Conservation (phyloP, 1,284 basidiomycete species). For the Apiotrichum porosum region DNA sequence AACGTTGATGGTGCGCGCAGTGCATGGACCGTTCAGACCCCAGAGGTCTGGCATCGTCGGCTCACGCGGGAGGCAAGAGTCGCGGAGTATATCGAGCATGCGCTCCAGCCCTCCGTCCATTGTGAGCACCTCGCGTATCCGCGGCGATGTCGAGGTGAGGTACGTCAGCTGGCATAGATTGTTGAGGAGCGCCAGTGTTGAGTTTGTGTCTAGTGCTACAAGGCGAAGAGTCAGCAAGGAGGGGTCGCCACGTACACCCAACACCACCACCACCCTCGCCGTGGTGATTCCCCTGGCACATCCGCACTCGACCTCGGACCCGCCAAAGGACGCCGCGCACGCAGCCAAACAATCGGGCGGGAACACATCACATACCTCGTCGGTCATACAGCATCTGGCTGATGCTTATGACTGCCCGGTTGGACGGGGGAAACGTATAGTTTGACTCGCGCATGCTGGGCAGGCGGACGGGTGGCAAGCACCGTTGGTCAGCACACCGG, state of each 20-base stretch:
- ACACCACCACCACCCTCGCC: too few relatives aligned
- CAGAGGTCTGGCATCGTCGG: slow-evolving; percentile 44
- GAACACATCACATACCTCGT: slow-evolving; percentile 82
- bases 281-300: not conserved
- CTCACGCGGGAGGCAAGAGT: slow-evolving; percentile 57
- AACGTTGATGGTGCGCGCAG: slow-evolving; percentile 51
- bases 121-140: slow-evolving; percentile 97
- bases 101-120: slow-evolving; percentile 95
- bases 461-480: too few relatives aligned
- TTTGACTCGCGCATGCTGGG: slow-evolving; percentile 86
- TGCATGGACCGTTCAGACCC: slow-evolving; percentile 47
- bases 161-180: slow-evolving; percentile 95
- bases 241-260: too few relatives aligned
- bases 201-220: slow-evolving; percentile 86
- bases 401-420: slow-evolving; percentile 91
- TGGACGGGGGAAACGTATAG: slow-evolving; percentile 90
- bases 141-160: slow-evolving; percentile 92
- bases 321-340: too few relatives aligned
- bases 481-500: too few relatives aligned
- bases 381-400: slow-evolving; percentile 92
- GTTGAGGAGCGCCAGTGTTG: slow-evolving; percentile 88
- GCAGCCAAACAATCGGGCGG: too few relatives aligned
- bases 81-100: slow-evolving; percentile 85
- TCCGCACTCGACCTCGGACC: not conserved
- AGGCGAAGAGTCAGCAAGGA: not conserved